A percentile compares a stretch with the other conserved stretches of the same genome.
These are phyloP conservation scores for Suhomyces canberraensis DNA, from an alignment of 805 yeast species.

Conservation along the genomic window DNA sequence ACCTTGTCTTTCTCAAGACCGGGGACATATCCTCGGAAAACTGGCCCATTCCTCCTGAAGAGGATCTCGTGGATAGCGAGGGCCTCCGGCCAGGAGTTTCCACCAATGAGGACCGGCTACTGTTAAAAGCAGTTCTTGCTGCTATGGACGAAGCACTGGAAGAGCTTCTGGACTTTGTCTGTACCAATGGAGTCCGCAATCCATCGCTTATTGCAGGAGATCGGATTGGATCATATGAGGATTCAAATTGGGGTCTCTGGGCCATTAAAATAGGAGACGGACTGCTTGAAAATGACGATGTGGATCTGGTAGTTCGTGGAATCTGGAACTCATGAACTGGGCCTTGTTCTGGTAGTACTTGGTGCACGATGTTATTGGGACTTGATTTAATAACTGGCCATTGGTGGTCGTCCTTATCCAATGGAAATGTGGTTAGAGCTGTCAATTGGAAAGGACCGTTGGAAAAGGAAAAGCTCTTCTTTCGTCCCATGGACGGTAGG, in stretches of 20 bases:
- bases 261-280: slow-evolving; percentile 4
- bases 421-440: not conserved
- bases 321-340: slow-evolving; percentile 7
- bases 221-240: not conserved
- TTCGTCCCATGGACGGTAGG: slow-evolving; percentile 7
- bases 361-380: slow-evolving; percentile 2
- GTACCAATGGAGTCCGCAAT: not conserved
- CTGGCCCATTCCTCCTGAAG: not conserved
- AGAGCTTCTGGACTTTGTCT: slow-evolving; percentile 3
- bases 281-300: not conserved
- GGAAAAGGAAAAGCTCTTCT: slow-evolving; percentile 15
- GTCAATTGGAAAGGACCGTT: slow-evolving; percentile 4
- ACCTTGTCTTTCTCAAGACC: slow-evolving; percentile 16
- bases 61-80: slow-evolving; percentile 10
- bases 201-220: not conserved
- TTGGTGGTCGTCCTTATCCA: slow-evolving; percentile 1
- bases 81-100: slow-evolving; percentile 12
- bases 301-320: slow-evolving; percentile 1
- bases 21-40: slow-evolving; percentile 8
- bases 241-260: not conserved
- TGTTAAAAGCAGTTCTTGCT: slow-evolving; percentile 24
- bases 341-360: slow-evolving; percentile 5
- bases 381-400: slow-evolving; percentile 6
- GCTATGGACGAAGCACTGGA: slow-evolving; percentile 24
- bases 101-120: slow-evolving; percentile 18